Evolutionary conservation across 2,329 filamentous ascomycete species (phyloP).

Genomic region (Paraphaeosphaeria sporulosa): DNA sequence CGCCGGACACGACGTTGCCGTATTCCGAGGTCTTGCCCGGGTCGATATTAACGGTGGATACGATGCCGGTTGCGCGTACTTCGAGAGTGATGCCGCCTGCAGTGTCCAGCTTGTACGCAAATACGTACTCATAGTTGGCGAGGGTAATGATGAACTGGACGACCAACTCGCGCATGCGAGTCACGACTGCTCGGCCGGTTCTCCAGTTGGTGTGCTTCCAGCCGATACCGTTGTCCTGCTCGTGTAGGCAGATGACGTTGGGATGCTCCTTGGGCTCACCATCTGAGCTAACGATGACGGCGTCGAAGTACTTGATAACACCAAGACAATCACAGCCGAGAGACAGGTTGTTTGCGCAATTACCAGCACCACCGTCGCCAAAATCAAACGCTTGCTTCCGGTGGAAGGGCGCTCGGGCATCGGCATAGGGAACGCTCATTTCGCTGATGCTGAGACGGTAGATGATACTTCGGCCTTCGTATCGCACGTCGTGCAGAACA

Average conservation of each 20-base stretch:
- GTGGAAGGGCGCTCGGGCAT: conserved; percentile 65
- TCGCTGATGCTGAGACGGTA: conserved; percentile 71
- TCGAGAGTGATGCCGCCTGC: conserved; percentile 68
- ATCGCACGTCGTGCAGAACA: conserved; percentile 64
- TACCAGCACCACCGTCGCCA: conserved; percentile 72
- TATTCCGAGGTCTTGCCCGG: conserved; percentile 61
- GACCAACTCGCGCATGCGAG: conserved; percentile 68
- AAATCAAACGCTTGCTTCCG: conserved; percentile 66
- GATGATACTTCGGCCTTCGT: conserved; percentile 52
- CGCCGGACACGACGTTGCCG: conserved; percentile 70
- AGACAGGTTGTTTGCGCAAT: conserved; percentile 71
- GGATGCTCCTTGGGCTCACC: conserved; percentile 62
- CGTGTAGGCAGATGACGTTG: conserved; percentile 73
- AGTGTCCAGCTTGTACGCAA: conserved; percentile 70
- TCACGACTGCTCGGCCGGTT: conserved; percentile 68
- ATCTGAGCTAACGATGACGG: conserved; percentile 60
- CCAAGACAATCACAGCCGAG: conserved; percentile 75
- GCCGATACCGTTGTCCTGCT: conserved; percentile 72
- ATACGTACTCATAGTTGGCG: conserved; percentile 75
- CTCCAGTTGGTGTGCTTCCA: conserved; percentile 78
- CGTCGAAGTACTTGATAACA: conserved; percentile 71
- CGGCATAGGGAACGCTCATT: conserved; percentile 71
- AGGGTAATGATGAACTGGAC: conserved; percentile 73
- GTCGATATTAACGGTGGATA: conserved; percentile 68
- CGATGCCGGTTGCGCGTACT: conserved; percentile 71